Evolutionary conservation across 139 green algal species (phyloP), one percentile per base, ranked within the genome.

Genomic region (Chlorella sorokiniana): DNA sequence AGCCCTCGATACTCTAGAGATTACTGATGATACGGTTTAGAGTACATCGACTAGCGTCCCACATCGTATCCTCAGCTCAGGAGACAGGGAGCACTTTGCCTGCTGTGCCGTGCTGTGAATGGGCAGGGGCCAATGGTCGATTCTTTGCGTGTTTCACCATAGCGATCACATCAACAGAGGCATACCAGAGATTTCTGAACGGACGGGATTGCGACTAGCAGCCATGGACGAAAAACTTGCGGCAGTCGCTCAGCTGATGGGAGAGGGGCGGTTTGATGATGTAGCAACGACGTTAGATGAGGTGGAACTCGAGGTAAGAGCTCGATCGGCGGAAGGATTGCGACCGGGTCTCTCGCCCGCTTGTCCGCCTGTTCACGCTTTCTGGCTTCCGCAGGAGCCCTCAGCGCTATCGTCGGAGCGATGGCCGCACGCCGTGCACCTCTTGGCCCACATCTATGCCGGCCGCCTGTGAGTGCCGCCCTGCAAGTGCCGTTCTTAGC

Each of bases 341-440:
- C 35, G 65, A 72, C 51, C 65, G 35, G 29, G 3, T 44, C 16
- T 18, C 31, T 3, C 65, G 8, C 16, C 16, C 33, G 2, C 40
- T 22, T 61, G 10, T 42, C n/a, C n/a, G n/a, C 45, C 63, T 62
- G 25, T 51, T 31, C 27, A 27, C 4, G 44, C 68, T 59, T 8
- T 7, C 44, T 64, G 31, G 8, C 10, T 42, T 27, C 25, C 35
- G 77, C 77, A 82, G 77, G 77, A 82, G 4, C 77, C 77, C 33
- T 35, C 37, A 20, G 64, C 61, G 3, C 44, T 71, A 18, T 76
- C 65, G 11, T 48, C 45, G 8, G 61, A 71, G 33, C 77, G 48
- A 29, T 85, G 78, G 78, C 84, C 78, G 5, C 70, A 78, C 37
- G 78, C 68, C 62, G 42, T 79, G 40, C 84, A 88, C 42, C 27